phyloP scores from a whole-genome alignment of 441 rosid species.

The Populus hybrid region DNA sequence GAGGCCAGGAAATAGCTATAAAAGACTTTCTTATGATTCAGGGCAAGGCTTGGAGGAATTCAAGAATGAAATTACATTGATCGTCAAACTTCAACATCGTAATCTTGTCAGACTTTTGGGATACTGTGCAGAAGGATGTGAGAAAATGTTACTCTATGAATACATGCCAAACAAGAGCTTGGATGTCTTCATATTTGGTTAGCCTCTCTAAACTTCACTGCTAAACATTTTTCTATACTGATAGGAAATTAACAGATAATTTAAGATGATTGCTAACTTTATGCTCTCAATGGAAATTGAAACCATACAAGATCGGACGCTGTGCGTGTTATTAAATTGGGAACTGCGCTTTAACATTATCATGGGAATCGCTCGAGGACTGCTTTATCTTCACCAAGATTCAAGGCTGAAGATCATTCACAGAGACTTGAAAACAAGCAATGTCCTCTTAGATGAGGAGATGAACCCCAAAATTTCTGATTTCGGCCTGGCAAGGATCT shows the following conservation, averaged over 20 bases:
- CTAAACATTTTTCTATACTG: not conserved
- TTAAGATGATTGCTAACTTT: not conserved
- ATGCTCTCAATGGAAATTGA: not conserved
- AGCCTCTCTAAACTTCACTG: not conserved
- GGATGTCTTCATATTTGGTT: slow-evolving; percentile 53
- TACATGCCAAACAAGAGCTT: slow-evolving; percentile 16
- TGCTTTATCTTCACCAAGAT: slow-evolving; percentile 69
- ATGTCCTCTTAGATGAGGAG: slow-evolving; percentile 67
- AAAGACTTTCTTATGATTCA: slow-evolving; percentile 48
- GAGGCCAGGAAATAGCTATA: slow-evolving; percentile 56
- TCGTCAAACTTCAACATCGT: slow-evolving; percentile 63
- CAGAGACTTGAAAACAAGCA: slow-evolving; percentile 35
- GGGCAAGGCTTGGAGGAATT: slow-evolving; percentile 58
- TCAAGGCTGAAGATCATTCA: slow-evolving; percentile 48
- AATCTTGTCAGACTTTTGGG: slow-evolving; percentile 65
- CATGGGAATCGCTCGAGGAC: slow-evolving; percentile 56
- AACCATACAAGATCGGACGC: slow-evolving; percentile 37
- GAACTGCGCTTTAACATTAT: slow-evolving; percentile 43
- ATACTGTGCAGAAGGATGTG: slow-evolving; percentile 46
- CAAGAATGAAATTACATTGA: slow-evolving; percentile 17
- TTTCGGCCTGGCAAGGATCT: slow-evolving; percentile 78
- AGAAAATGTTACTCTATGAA: slow-evolving; percentile 50
- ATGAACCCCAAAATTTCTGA: slow-evolving; percentile 81
- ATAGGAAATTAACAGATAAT: not conserved
- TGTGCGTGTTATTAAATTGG: slow-evolving; percentile 38